These are phyloP conservation scores for Cryptomeria japonica DNA, from an alignment of 75 land plant genomes.

Conservation along the genomic window DNA sequence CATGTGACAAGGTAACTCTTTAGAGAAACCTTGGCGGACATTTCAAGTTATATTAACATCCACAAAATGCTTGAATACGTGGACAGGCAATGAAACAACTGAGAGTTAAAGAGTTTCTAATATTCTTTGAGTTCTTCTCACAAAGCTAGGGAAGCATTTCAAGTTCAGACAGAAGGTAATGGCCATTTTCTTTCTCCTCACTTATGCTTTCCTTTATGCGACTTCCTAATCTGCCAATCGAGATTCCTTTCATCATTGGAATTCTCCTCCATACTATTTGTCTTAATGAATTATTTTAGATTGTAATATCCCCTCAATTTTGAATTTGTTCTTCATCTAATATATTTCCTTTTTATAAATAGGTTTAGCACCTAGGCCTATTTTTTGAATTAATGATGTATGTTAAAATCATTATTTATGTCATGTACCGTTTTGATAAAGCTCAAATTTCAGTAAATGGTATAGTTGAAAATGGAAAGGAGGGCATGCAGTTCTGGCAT, in stretches of 20 bases:
- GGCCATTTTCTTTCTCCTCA: not conserved
- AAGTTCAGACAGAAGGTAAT: not conserved
- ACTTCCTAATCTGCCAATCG: no score
- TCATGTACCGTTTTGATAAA: not conserved
- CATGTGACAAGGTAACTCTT: not conserved
- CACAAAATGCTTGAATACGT: not conserved
- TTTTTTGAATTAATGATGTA: no score
- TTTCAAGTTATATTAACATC: not conserved
- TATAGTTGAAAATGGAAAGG: not conserved
- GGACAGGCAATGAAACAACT: not conserved
- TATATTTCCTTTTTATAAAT: no score
- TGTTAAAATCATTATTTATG: not conserved
- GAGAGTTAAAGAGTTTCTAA: not conserved
- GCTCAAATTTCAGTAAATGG: not conserved
- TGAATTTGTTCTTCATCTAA: not conserved
- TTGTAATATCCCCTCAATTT: not conserved
- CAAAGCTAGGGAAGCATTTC: not conserved
- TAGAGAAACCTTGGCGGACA: not conserved
- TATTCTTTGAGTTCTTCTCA: not conserved
- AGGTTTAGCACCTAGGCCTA: not conserved
- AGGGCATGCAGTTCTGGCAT: not conserved
- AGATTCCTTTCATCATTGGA: no score
- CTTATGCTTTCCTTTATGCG: no score
- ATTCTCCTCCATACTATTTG: no score
- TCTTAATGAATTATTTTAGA: no score